Conservation (phyloP, 164 flowering plant species). For the Macadamia tetraphylla region DNA sequence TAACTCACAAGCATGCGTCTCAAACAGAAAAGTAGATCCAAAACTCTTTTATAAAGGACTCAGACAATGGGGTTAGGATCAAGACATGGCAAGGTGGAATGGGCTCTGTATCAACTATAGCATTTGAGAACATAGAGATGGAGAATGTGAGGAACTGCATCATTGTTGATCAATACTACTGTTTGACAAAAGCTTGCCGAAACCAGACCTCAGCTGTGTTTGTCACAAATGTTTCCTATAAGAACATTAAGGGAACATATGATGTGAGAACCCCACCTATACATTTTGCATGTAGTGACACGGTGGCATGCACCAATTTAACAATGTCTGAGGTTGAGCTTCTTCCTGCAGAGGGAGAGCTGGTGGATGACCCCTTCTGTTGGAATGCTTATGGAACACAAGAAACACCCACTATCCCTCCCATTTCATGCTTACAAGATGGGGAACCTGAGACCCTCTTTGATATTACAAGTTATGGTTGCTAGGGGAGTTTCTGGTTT, state of each 20-base stretch:
- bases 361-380: constrained; percentile 64
- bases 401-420: constrained; percentile 57
- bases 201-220: no score
- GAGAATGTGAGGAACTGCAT: constrained; percentile 78
- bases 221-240: no score
- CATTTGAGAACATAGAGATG: constrained; percentile 58
- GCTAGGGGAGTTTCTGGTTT: constrained; percentile 12
- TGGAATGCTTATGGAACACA: constrained; percentile 79
- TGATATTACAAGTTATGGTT: constrained; percentile 15
- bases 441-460: constrained; percentile 31
- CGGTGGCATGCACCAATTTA: no score
- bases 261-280: no score
- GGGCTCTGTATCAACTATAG: constrained; percentile 56
- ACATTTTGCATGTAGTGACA: no score
- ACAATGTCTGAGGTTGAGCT: no score
- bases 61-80: constrained; percentile 76
- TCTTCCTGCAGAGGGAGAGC: no score
- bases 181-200: no score
- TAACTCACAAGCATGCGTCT: no score
- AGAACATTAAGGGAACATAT: no score
- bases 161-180: constrained; percentile 81
- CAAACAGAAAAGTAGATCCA: constrained; percentile 75
- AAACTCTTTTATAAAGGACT: constrained; percentile 47
- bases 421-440: constrained; percentile 56
- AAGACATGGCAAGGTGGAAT: constrained; percentile 96